Base-by-base conservation (phyloP, 768 basidiomycete genomes). In the Asterophora parasitica region DNA sequence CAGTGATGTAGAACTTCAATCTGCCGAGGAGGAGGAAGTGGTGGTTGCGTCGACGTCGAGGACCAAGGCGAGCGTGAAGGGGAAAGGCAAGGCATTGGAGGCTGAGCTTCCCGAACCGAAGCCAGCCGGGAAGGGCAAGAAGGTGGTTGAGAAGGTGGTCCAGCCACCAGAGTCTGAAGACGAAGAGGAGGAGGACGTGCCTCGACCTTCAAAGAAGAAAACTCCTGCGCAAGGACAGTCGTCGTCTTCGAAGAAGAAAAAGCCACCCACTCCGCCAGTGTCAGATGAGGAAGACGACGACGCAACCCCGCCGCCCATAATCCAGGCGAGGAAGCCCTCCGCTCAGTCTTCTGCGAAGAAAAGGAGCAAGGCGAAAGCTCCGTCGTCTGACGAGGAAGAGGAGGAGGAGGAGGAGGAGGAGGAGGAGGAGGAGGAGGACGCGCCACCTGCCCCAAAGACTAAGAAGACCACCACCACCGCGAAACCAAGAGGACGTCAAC, bases 11-110 rank as follows among this genome's bases (percentile, higher is more conserved):
- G 46, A 39, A 8, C 40, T 38, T 6, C 56, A 51, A 35, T 47
- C 45, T 23, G 6, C 23, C 11, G 58, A 56, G 33, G 52, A 55
- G 17, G 58, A 60, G 26, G 58, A 55, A 13, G 48, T 20, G 5
- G 41, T 56, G 34, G 33, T 47, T 10, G 15, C 49, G 30, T 41
- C 51, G 23, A 54, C 53, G 27, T 17, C 48, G 20, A 58, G 53
- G 43, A 28, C 48, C 26, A 57, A 53, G 40, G 28, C 50, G 15
- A 54, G 41, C 27, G 30, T 50, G 15, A 56, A 58, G 20, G 20
- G 37, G 26, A 50, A 46, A 1, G 61, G 53, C n/a, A 49, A 51
- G 37, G 49, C 51, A 8, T 46, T 53, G 23, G 44, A 33, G 12
- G 27, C 35, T 10, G 44, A 49, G 28, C 52, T 46, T 5, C 39